Conservation (phyloP, 257 asterid genomes). For the Scutellaria galericulata region DNA sequence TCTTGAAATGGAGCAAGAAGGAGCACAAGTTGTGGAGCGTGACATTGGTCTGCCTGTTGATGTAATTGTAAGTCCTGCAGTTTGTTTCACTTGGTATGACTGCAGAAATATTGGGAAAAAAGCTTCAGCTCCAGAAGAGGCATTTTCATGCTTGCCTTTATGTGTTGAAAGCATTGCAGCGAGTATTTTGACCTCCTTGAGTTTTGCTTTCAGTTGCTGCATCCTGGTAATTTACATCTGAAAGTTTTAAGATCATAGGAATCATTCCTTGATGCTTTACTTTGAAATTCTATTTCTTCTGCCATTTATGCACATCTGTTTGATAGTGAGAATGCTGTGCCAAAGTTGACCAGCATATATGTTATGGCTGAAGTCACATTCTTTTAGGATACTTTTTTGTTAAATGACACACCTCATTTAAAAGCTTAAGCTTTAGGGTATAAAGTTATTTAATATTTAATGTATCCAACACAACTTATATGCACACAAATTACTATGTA, state of each 20-base stretch:
- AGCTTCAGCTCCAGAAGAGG: conserved; percentile 81
- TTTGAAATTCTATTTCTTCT: conserved; percentile 30
- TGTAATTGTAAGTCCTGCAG: conserved; percentile 68
- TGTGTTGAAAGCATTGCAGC: conserved; percentile 92
- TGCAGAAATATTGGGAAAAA: conserved; percentile 77
- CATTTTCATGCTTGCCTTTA: conserved; percentile 77
- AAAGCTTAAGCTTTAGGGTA: not conserved
- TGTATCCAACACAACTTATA: no score
- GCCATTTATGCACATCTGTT: conserved; percentile 21
- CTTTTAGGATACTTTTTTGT: not conserved
- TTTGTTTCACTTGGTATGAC: conserved; percentile 93
- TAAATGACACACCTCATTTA: not conserved
- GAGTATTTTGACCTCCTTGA: conserved; percentile 78
- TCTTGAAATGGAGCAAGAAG: conserved; percentile 84
- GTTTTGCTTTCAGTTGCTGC: conserved; percentile 94
- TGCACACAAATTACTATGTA: no score
- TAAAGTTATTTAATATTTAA: no score
- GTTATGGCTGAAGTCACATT: conserved; percentile 16
- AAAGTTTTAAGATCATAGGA: conserved; percentile 30
- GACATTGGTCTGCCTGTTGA: conserved; percentile 82
- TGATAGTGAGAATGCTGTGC: conserved; percentile 24
- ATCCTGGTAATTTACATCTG: conserved; percentile 72
- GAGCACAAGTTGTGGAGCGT: conserved; percentile 88
- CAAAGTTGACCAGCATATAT: conserved; percentile 11
- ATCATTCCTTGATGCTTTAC: conserved; percentile 26